A percentile compares a stretch with the other conserved stretches of the same genome.
phyloP scores from a whole-genome alignment of 805 yeast species.

The Ogataea thermomethanolica region DNA sequence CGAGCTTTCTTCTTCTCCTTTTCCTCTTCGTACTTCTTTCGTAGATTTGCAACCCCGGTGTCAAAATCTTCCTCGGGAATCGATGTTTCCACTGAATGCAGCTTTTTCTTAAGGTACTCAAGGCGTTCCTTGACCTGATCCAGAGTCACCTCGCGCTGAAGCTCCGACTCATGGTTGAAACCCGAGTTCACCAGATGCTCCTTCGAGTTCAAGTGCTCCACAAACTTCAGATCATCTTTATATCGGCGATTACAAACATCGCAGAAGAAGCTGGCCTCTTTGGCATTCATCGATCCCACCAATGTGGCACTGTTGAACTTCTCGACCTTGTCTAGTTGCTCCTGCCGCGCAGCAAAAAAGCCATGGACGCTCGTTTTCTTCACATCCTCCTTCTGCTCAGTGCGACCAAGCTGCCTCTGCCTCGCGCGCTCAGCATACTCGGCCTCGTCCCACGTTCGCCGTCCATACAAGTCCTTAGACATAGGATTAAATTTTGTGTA shows the following conservation, averaged over 20 bases:
- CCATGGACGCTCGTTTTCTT: conserved; percentile 16
- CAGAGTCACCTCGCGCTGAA: conserved; percentile 40
- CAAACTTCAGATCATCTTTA: conserved; percentile 75
- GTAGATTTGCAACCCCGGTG: conserved; percentile 40
- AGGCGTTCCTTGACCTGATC: conserved; percentile 45
- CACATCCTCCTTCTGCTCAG: conserved; percentile 11
- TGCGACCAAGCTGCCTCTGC: conserved; percentile 6
- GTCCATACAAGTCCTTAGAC: conserved; percentile 38
- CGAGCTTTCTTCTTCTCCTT: conserved; percentile 27
- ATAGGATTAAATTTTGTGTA: neutral
- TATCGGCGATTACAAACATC: conserved; percentile 74
- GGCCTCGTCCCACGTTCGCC: conserved; percentile 71
- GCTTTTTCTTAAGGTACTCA: conserved; percentile 32
- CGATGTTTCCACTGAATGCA: conserved; percentile 16
- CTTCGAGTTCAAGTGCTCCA: conserved; percentile 80
- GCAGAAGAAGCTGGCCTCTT: conserved; percentile 82
- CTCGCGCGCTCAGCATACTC: conserved; percentile 53
- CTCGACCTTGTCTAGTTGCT: conserved; percentile 25
- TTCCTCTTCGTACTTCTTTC: conserved; percentile 36
- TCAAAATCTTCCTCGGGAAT: conserved; percentile 32
- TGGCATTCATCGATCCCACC: conserved; percentile 27
- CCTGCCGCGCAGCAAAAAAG: conserved; percentile 22
- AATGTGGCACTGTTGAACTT: conserved; percentile 23
- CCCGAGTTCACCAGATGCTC: conserved; percentile 53
- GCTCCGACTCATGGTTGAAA: conserved; percentile 17